Evolutionary conservation across 352 stramenopile species (phyloP).

Genomic region (Aphanomyces astaci): DNA sequence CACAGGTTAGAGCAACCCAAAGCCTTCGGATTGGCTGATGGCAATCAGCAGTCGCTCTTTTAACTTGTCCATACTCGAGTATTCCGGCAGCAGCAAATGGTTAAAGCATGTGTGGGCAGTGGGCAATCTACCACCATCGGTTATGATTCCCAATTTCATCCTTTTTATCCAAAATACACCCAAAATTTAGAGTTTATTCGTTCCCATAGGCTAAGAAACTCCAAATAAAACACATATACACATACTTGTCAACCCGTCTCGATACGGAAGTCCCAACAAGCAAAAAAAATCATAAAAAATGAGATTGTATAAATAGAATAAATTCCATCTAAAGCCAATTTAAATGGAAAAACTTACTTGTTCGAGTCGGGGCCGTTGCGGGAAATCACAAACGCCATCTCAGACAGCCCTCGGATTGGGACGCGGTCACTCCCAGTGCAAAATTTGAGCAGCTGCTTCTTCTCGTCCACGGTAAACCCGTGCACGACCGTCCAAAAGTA

Average conservation of each 20-base stretch:
- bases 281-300: too few species aligned
- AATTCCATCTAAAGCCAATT: too few species aligned
- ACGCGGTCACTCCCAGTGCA: conserved; percentile 78
- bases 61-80: conserved; percentile 66
- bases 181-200: too few species aligned
- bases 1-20: conserved; percentile 53
- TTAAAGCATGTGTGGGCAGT: conserved; percentile 88
- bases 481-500: conserved; percentile 81
- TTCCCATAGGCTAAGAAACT: too few species aligned
- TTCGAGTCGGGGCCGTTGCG: conserved; percentile 72
- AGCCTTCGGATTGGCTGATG: conserved; percentile 79
- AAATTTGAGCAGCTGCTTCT: conserved; percentile 82
- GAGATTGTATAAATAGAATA: too few species aligned
- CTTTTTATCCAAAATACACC: too few species aligned
- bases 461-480: conserved; percentile 64
- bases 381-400: conserved; percentile 78
- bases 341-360: neutral
- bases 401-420: conserved; percentile 70
- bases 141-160: too few species aligned
- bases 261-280: too few species aligned
- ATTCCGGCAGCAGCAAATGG: conserved; percentile 79
- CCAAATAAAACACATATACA: too few species aligned
- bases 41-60: conserved; percentile 66
- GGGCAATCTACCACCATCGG: conserved; percentile 60
- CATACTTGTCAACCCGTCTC: too few species aligned